Base-by-base conservation (phyloP, 1,284 basidiomycete genomes). In the Ceratobasidium papillatum region DNA sequence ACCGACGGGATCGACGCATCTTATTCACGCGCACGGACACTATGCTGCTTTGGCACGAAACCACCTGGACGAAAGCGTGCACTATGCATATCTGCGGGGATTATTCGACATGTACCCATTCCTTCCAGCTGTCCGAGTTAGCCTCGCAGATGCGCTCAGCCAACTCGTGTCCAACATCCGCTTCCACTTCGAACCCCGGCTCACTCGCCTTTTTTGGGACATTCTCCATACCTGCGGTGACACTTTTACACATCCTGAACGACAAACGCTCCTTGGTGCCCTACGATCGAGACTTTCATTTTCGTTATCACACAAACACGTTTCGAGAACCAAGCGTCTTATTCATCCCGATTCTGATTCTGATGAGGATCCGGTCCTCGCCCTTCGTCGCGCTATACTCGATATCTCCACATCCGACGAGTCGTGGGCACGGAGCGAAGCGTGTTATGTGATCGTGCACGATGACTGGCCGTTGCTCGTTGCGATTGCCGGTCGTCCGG, bases 341-440 rank as follows among this genome's bases (percentile, higher is more conserved):
- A 62, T 25, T 27, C 36, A 62, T 45, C 59, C 30, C 3, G n/a
- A 25, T 45, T 62, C 36, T 62, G 36, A 38, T 62, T 34, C 25
- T 41, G 54, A 58, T 58, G 54, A 58, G n/a, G 59, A 62, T 19
- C 59, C 59, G 17, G 41, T 62, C 3, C 22, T 45, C 38, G 34
- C 59, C 34, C 59, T 62, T 38, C 59, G 59, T 27, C 9, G 59
- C 8, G 59, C 59, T 62, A 62, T 62, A 62, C 59, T 62, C 22
- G 66, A 69, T 69, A 9, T 17, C 17, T 22, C 66, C 27, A 43
- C 36, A 17, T 52, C 41, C 62, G 45, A 38, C 41, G 52, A 69
- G 25, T 22, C 66, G 51, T 58, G 66, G 66, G 54, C 47, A 43
- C 52, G 38, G 36, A 19, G 36, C n/a, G 66, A 69, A 69, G 66